These are phyloP conservation scores for Whalleya microplaca DNA, from an alignment of 2,329 filamentous ascomycete species.

Conservation along the genomic window DNA sequence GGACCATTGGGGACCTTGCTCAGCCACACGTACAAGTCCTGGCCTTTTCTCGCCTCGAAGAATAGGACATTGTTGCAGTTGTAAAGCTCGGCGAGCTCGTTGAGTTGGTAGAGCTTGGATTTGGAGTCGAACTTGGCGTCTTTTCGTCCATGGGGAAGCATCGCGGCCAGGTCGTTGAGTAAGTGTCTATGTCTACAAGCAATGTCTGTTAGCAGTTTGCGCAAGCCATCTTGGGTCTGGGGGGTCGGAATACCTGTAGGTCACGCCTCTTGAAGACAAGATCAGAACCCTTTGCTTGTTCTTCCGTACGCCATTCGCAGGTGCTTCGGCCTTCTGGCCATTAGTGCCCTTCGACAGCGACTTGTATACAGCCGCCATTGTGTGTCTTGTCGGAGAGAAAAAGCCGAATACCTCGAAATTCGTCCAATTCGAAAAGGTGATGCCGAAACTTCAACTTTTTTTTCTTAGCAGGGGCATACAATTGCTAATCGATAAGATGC, in stretches of 20 bases:
- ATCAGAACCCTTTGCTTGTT: slow-evolving; percentile 83
- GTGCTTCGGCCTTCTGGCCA: slow-evolving; percentile 53
- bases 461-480: not conserved
- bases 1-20: slow-evolving; percentile 82
- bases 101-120: slow-evolving; percentile 80
- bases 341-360: slow-evolving; percentile 65
- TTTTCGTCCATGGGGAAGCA: slow-evolving; percentile 91
- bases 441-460: slow-evolving; percentile 22
- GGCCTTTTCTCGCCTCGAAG: slow-evolving; percentile 91
- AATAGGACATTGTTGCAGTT: slow-evolving; percentile 95
- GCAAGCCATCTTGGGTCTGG: not conserved
- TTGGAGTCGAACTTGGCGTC: slow-evolving; percentile 98
- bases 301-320: slow-evolving; percentile 56
- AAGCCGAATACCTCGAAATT: not conserved
- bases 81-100: slow-evolving; percentile 76
- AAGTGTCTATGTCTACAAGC: slow-evolving; percentile 81
- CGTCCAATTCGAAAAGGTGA: slow-evolving; percentile 8
- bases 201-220: slow-evolving; percentile 50
- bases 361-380: slow-evolving; percentile 77
- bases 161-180: slow-evolving; percentile 82
- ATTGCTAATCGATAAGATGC: slow-evolving; percentile 26
- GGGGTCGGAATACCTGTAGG: slow-evolving; percentile 55
- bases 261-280: slow-evolving; percentile 89
- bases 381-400: slow-evolving; percentile 19
- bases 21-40: slow-evolving; percentile 94